phyloP scores from a whole-genome alignment of 345 rosid genomes.

The Arabis alpina region DNA sequence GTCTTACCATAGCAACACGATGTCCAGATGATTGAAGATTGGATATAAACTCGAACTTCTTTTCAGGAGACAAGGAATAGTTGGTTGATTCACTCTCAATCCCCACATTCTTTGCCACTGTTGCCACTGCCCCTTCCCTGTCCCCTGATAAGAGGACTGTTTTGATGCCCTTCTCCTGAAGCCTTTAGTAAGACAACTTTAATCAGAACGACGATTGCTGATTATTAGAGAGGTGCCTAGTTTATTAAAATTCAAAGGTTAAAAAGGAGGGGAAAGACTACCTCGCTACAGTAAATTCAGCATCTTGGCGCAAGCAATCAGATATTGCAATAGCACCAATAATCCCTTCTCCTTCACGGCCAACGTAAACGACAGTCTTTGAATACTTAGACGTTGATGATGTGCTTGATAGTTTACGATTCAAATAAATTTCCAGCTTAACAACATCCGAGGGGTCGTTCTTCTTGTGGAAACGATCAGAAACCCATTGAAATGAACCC shows the following conservation, averaged over 20 bases:
- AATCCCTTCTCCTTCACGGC: constrained; percentile 84
- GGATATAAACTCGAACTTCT: constrained; percentile 68
- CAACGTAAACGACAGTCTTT: constrained; percentile 82
- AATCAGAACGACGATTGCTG: background rate
- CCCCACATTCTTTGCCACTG: constrained; percentile 72
- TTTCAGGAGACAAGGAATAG: constrained; percentile 78
- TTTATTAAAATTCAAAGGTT: no score
- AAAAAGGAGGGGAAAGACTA: constrained; percentile 36
- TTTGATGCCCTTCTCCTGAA: constrained; percentile 79
- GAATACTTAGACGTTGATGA: constrained; percentile 68
- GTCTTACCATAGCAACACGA: constrained; percentile 79
- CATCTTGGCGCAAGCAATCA: constrained; percentile 80
- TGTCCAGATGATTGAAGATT: constrained; percentile 83
- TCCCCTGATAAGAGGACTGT: constrained; percentile 89
- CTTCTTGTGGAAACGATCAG: constrained; percentile 64
- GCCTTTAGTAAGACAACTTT: constrained; percentile 49
- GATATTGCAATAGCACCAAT: constrained; percentile 89
- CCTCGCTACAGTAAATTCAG: constrained; percentile 78
- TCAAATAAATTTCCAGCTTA: constrained; percentile 54
- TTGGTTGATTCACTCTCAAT: constrained; percentile 62
- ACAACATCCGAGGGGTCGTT: constrained; percentile 49
- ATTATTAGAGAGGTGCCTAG: no score
- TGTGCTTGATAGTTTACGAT: constrained; percentile 48
- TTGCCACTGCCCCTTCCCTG: constrained; percentile 97
- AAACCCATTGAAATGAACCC: constrained; percentile 85